A percentile compares a stretch with the other conserved stretches of the same genome.
Conservation (phyloP, 139 green algal species). For the Spirogloea muscicola region DNA sequence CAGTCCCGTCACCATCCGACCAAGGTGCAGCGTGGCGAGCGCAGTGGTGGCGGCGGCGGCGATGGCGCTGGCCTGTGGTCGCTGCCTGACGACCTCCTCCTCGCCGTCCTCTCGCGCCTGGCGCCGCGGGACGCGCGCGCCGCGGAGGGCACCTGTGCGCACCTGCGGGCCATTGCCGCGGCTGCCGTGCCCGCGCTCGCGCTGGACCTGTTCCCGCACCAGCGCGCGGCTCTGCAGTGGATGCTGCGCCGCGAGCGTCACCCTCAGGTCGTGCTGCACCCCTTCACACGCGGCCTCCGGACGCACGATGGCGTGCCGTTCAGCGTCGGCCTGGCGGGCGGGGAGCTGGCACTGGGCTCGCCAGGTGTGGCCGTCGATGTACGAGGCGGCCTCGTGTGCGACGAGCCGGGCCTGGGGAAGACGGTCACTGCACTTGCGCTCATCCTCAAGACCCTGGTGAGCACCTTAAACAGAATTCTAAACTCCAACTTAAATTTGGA, state of each 20-base stretch:
- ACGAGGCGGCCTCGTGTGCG: constrained; percentile 80
- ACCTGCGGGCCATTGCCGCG: neutral
- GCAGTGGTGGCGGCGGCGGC: neutral
- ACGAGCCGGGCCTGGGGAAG: constrained; percentile 91
- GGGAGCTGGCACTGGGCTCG: neutral
- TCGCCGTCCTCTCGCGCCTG: constrained; percentile 5
- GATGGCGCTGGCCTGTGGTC: neutral
- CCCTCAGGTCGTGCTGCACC: constrained; percentile 3
- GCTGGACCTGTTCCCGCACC: constrained; percentile 34
- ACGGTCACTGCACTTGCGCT: constrained; percentile 71
- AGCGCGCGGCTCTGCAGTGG: constrained; percentile 26
- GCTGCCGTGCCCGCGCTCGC: neutral
- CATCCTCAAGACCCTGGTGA: constrained; percentile 69
- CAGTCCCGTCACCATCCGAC: neutral
- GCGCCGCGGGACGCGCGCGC: neutral
- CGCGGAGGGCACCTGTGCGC: neutral
- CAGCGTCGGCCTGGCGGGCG: neutral
- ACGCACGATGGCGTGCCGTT: constrained; percentile 37
- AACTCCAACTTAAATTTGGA: neutral
- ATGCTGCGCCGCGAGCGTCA: constrained; percentile 57
- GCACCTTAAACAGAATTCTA: too few species aligned
- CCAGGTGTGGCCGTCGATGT: constrained; percentile 51
- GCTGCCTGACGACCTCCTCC: neutral
- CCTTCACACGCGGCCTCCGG: constrained; percentile 13
- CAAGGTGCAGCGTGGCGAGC: neutral